Evolutionary conservation across 169 alveolate genomes (phyloP).

Genomic region (Cyclospora cayetanensis): DNA sequence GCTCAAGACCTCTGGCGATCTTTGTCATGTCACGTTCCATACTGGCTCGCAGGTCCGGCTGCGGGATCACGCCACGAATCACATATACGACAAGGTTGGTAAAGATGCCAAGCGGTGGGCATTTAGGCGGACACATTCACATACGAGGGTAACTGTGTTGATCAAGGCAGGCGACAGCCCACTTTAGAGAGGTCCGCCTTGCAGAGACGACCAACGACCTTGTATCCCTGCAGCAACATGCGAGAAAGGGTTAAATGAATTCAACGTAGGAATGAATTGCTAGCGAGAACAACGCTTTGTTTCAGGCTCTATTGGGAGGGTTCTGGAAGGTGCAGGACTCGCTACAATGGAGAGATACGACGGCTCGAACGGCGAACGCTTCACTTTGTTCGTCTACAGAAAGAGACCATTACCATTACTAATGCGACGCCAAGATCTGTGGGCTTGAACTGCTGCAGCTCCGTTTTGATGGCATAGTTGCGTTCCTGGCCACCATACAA

Average conservation of each 20-base stretch:
- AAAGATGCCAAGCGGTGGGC: no score
- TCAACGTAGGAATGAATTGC: not conserved
- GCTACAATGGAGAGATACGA: no score
- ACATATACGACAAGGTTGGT: no score
- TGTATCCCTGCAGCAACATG: conserved; percentile 4
- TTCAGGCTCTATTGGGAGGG: not conserved
- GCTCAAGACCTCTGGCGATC: conserved; percentile 66
- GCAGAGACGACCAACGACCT: conserved; percentile 32
- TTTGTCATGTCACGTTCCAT: conserved; percentile 75
- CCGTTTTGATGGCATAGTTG: conserved; percentile 58
- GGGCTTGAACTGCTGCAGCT: conserved; percentile 58
- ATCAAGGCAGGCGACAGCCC: not conserved
- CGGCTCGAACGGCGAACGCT: not conserved
- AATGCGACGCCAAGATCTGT: conserved; percentile 70
- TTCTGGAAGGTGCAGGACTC: no score
- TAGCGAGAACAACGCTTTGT: not conserved
- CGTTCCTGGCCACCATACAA: conserved; percentile 53
- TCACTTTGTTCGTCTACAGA: not conserved
- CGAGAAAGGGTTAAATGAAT: not conserved
- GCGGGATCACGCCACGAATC: not conserved
- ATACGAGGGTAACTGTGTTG: no score
- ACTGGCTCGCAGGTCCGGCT: conserved; percentile 75
- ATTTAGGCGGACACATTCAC: no score
- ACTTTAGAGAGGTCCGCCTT: conserved; percentile 36
- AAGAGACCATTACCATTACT: not conserved